A percentile compares a stretch with the other conserved stretches of the same genome.
phyloP scores from a whole-genome alignment of 2,329 filamentous ascomycete genomes.

The Phyllosticta ampelicida region DNA sequence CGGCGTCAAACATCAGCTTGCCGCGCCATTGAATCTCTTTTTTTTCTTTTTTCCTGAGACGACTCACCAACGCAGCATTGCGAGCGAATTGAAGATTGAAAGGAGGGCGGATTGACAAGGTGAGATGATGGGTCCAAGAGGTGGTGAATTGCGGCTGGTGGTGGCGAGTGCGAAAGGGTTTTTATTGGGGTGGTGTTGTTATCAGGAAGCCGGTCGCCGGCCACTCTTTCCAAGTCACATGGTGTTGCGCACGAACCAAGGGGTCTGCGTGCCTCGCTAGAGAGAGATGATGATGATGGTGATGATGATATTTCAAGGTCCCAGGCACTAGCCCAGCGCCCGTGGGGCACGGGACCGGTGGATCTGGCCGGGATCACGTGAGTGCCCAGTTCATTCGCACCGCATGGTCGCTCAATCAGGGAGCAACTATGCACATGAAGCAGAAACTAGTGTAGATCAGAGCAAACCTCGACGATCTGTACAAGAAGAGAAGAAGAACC shows the following conservation, averaged over 20 bases:
- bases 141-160: conserved; percentile 3
- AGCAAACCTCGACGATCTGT: too few species aligned
- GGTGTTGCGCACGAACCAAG: conserved; percentile 7
- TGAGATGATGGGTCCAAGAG: neutral
- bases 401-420: too few species aligned
- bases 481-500: too few species aligned
- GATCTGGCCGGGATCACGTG: too few species aligned
- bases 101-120: neutral
- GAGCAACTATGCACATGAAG: too few species aligned
- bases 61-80: conserved; percentile 33
- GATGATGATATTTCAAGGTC: too few species aligned
- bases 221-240: neutral
- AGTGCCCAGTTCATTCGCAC: too few species aligned
- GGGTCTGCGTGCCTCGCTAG: neutral
- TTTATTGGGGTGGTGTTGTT: neutral
- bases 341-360: too few species aligned
- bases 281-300: too few species aligned
- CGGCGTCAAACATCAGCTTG: conserved; percentile 7
- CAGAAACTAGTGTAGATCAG: too few species aligned
- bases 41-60: conserved; percentile 11
- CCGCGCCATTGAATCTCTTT: conserved; percentile 13
- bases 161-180: neutral
- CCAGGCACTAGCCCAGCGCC: too few species aligned
- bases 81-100: conserved; percentile 12
- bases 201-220: neutral